A percentile compares a stretch with the other conserved stretches of the same genome.
Evolutionary conservation across 1,284 basidiomycete genomes (phyloP).

Genomic region (Bondarzewia mesenterica): DNA sequence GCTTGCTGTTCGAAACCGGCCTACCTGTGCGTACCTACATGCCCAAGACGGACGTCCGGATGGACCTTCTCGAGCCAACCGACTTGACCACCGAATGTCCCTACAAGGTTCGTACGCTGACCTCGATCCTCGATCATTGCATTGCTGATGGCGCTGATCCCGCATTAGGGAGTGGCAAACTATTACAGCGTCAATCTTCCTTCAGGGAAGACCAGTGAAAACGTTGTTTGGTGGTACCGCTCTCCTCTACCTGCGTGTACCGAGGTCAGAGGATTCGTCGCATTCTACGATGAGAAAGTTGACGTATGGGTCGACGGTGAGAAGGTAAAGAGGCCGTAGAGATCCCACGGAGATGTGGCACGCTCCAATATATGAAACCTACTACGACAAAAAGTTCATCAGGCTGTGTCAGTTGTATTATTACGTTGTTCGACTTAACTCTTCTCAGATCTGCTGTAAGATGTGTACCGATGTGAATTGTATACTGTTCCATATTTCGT

Average conservation of each 20-base stretch:
- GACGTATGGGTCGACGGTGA: conserved; percentile 54
- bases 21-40: conserved; percentile 54
- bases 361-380: too few relatives aligned
- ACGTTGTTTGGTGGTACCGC: conserved; percentile 59
- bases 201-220: conserved; percentile 32
- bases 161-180: conserved; percentile 45
- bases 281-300: conserved; percentile 62
- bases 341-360: too few relatives aligned
- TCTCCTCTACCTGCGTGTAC: conserved; percentile 41
- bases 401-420: too few relatives aligned
- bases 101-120: conserved; percentile 44
- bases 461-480: too few relatives aligned
- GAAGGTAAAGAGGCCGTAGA: conserved; percentile 4
- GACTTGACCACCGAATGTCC: conserved; percentile 43
- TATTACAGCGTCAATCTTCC: conserved; percentile 47
- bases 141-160: conserved; percentile 2
- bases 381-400: too few relatives aligned
- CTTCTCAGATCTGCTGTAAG: too few relatives aligned
- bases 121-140: background rate
- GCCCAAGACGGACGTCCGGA: conserved; percentile 43
- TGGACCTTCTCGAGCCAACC: conserved; percentile 43
- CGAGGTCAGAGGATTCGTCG: conserved; percentile 42
- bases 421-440: too few relatives aligned
- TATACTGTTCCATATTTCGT: too few relatives aligned
- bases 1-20: conserved; percentile 50